Conservation (phyloP, 352 stramenopile species). For the Pelagophyceae sp. region DNA sequence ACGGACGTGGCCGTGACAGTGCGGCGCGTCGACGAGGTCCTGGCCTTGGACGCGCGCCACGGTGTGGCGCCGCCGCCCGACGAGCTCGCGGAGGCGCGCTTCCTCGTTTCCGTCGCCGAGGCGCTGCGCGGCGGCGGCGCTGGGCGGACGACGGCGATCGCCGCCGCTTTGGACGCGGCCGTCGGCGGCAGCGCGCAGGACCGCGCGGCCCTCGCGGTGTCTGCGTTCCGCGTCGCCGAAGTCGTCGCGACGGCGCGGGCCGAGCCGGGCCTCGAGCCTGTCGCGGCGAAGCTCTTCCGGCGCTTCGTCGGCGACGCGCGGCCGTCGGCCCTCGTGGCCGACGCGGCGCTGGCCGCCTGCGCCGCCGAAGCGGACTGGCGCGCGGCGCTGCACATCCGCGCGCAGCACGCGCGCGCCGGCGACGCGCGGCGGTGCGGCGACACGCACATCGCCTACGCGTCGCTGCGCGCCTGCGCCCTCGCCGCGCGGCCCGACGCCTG, state of each 20-base stretch:
- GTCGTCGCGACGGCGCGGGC: neutral
- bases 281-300: neutral
- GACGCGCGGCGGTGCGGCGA: neutral
- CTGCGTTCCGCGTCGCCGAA: neutral
- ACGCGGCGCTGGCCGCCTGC: neutral
- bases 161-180: neutral
- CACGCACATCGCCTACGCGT: neutral
- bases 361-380: neutral
- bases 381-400: neutral
- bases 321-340: neutral
- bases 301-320: neutral
- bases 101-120: neutral
- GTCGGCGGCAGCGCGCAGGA: neutral
- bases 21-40: no score
- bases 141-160: neutral
- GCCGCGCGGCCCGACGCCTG: neutral
- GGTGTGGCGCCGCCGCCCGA: neutral
- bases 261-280: neutral
- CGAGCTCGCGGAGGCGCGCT: neutral
- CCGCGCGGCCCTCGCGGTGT: neutral
- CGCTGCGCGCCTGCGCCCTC: conserved; percentile 6
- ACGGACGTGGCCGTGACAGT: no score
- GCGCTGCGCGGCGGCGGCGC: neutral
- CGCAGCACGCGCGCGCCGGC: neutral
- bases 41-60: neutral